phyloP scores from a whole-genome alignment of 2,329 filamentous ascomycete genomes.

The Didymella sp. region DNA sequence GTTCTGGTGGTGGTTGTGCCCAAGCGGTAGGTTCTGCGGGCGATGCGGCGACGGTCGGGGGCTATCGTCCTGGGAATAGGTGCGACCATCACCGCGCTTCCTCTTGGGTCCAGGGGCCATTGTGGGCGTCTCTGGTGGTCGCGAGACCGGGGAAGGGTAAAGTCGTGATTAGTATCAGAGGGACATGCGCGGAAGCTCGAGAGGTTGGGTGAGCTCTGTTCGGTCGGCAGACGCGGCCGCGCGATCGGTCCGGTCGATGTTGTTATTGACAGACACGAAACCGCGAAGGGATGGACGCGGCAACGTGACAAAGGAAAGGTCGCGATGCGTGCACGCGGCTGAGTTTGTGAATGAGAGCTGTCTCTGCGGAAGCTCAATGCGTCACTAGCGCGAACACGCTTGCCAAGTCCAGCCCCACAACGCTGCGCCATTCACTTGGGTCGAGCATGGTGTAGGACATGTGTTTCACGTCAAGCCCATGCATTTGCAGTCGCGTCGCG shows the following conservation, averaged over 20 bases:
- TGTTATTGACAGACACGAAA: neutral
- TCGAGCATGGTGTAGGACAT: neutral
- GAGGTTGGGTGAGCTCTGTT: conserved; percentile 1
- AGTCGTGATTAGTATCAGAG: conserved; percentile 29
- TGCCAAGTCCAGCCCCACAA: conserved; percentile 8
- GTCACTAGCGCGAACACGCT: conserved; percentile 11
- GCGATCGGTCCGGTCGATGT: neutral
- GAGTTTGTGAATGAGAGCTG: conserved; percentile 21
- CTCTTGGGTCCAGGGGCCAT: conserved; percentile 65
- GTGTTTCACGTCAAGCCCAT: neutral
- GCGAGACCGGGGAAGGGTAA: conserved; percentile 36
- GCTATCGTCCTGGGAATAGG: conserved; percentile 53
- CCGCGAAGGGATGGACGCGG: conserved; percentile 17
- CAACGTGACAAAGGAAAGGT: conserved; percentile 21
- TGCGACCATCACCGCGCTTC: conserved; percentile 58
- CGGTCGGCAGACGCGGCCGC: neutral
- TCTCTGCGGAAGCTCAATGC: conserved; percentile 24
- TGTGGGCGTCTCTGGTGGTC: conserved; percentile 38
- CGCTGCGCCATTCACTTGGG: conserved; percentile 1
- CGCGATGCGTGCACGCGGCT: conserved; percentile 28
- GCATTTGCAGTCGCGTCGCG: neutral
- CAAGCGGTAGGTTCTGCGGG: conserved; percentile 59
- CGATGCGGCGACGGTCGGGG: conserved; percentile 59
- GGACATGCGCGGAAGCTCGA: conserved; percentile 39
- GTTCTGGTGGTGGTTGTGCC: conserved; percentile 56